Evolutionary conservation across 768 basidiomycete genomes (phyloP).

Genomic region (Tylopilus subfusipes): DNA sequence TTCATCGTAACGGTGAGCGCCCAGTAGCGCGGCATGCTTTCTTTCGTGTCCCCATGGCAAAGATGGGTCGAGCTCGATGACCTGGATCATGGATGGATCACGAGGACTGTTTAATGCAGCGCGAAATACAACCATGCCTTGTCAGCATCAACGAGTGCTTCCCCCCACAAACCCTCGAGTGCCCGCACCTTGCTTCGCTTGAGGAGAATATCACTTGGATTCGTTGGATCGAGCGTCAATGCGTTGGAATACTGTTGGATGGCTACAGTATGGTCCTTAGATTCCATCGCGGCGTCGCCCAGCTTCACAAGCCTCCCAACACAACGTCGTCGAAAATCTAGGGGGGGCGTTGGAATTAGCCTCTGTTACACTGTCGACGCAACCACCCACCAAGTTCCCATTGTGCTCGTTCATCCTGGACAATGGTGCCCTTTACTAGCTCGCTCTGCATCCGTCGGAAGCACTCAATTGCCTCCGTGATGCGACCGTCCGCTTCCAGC

Average conservation of each 20-base stretch:
- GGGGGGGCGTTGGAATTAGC: neutral
- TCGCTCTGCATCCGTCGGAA: neutral
- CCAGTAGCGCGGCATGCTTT: neutral
- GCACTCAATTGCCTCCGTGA: neutral
- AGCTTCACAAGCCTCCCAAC: neutral
- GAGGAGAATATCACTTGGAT: neutral
- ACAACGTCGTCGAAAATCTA: constrained; percentile 3
- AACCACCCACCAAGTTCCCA: constrained; percentile 1
- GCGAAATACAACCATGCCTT: neutral
- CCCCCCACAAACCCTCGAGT: neutral
- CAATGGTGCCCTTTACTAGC: neutral
- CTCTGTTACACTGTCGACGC: accelerated
- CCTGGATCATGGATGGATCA: neutral
- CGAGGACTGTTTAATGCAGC: too few species aligned
- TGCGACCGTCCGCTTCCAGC: neutral
- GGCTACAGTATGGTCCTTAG: neutral
- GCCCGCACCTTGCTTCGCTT: constrained; percentile 1
- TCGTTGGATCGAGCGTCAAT: neutral
- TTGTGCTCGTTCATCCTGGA: neutral
- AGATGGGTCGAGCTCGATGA: neutral
- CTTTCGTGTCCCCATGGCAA: neutral
- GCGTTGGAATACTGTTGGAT: neutral
- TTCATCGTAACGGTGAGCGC: neutral
- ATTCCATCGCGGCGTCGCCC: neutral
- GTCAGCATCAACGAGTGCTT: constrained; percentile 1